These are phyloP conservation scores for Linnemannia zychae DNA, from an alignment of 192 early-diverging fungal species.

Conservation along the genomic window DNA sequence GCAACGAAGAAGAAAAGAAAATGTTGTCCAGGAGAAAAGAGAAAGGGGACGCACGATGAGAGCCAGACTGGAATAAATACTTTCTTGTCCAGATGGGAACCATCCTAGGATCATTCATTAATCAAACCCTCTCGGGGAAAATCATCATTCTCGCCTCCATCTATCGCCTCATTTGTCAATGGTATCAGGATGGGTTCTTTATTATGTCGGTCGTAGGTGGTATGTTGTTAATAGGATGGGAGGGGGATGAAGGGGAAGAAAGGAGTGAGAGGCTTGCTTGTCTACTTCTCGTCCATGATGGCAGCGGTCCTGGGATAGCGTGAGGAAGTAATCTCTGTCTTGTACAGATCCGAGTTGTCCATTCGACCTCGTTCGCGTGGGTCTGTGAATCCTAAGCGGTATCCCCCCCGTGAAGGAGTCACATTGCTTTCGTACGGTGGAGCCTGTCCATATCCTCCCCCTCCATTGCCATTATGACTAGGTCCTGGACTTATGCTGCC, in stretches of 20 bases:
- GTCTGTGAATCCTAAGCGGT: slow-evolving; percentile 42
- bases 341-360: slow-evolving; percentile 44
- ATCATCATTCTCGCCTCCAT: background rate
- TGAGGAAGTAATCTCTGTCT: slow-evolving; percentile 33
- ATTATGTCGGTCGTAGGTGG: background rate
- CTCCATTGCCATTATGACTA: slow-evolving; percentile 21
- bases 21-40: background rate
- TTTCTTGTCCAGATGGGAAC: background rate
- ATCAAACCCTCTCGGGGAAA: background rate
- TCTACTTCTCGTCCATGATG: slow-evolving; percentile 48
- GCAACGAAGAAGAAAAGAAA: too few relatives aligned
- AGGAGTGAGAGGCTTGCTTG: too few relatives aligned
- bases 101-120: background rate
- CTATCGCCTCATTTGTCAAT: background rate
- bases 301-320: slow-evolving; percentile 22
- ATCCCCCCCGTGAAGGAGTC: slow-evolving; percentile 18
- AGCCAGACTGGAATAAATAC: slow-evolving; percentile 4
- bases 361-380: slow-evolving; percentile 35
- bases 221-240: background rate
- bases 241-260: too few relatives aligned
- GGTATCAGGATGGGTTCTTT: slow-evolving; percentile 1
- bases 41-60: background rate
- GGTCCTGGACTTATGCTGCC: slow-evolving; percentile 25
- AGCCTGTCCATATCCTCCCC: slow-evolving; percentile 20
- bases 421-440: slow-evolving; percentile 34